Evolutionary conservation across 106 monocot genomes (phyloP).

Genomic region (Phalaenopsis aphrodite): DNA sequence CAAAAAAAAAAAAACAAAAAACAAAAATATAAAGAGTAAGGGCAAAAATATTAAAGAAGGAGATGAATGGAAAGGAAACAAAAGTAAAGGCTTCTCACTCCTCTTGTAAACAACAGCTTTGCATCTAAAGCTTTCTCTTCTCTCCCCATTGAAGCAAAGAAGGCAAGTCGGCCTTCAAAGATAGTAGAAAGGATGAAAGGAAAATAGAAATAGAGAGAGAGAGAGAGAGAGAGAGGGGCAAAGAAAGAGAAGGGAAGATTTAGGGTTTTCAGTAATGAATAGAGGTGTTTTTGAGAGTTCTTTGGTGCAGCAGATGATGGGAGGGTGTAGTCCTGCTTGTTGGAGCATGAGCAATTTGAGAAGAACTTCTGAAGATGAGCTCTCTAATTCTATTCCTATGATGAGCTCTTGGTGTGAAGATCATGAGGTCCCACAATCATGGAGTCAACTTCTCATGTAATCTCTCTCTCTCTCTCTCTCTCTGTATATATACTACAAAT

Average conservation of each 20-base stretch:
- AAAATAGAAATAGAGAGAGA: background rate
- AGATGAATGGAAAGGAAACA: constrained; percentile 1
- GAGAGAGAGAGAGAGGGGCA: too few relatives aligned
- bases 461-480: background rate
- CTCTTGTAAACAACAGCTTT: constrained; percentile 3
- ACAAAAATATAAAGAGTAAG: constrained; percentile 21
- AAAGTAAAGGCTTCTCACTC: constrained; percentile 6
- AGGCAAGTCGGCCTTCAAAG: constrained; percentile 9
- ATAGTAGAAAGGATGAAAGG: background rate
- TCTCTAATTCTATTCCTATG: constrained; percentile 11
- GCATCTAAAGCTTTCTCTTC: constrained; percentile 8
- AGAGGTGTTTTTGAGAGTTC: constrained; percentile 41
- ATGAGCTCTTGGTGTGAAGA: constrained; percentile 18
- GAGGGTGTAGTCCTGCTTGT: constrained; percentile 28
- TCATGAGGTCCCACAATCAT: constrained; percentile 52
- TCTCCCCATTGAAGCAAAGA: constrained; percentile 1
- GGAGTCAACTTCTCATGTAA: constrained; percentile 70
- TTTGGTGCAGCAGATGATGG: constrained; percentile 50
- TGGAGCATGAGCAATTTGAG: constrained; percentile 43
- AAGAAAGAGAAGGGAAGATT: too few relatives aligned
- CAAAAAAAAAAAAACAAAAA: constrained; percentile 13
- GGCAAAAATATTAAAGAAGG: constrained; percentile 7
- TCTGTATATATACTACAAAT: background rate
- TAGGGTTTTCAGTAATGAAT: constrained; percentile 26
- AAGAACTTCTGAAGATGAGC: constrained; percentile 8